phyloP scores from a whole-genome alignment of 2,329 filamentous ascomycete species.

The Fusarium sp. region DNA sequence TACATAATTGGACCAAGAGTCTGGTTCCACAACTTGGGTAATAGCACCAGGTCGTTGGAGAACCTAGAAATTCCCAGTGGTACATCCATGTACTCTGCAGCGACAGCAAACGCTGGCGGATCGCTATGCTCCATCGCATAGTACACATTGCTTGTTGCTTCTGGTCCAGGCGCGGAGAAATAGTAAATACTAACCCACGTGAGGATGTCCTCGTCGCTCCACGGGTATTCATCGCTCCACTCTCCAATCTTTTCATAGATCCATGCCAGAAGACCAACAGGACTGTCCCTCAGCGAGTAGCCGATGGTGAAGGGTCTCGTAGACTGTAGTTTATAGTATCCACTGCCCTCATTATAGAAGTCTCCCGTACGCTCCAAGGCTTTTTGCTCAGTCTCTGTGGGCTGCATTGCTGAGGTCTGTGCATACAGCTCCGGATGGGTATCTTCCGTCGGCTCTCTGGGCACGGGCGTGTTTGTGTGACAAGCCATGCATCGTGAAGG shows the following conservation, averaged over 20 bases:
- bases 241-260: slow-evolving; percentile 83
- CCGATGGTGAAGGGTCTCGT: slow-evolving; percentile 10
- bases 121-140: slow-evolving; percentile 69
- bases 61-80: slow-evolving; percentile 64
- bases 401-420: background rate
- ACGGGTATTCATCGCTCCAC: slow-evolving; percentile 78
- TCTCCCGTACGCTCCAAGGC: background rate
- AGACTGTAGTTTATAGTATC: background rate
- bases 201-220: slow-evolving; percentile 80
- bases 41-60: slow-evolving; percentile 66
- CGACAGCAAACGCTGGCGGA: slow-evolving; percentile 3
- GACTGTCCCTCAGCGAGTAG: slow-evolving; percentile 65
- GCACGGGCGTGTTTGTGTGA: slow-evolving; percentile 11
- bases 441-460: background rate
- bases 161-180: slow-evolving; percentile 71
- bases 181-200: slow-evolving; percentile 81
- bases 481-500: slow-evolving; percentile 5
- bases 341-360: slow-evolving; percentile 30
- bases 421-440: background rate
- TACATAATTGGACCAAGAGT: slow-evolving; percentile 71
- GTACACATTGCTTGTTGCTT: slow-evolving; percentile 76
- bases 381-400: background rate
- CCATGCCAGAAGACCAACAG: slow-evolving; percentile 79
- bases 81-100: slow-evolving; percentile 41
- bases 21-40: slow-evolving; percentile 66